Evolutionary conservation across 108 stramenopile species (phyloP).

Genomic region (Skeletonema grethae): DNA sequence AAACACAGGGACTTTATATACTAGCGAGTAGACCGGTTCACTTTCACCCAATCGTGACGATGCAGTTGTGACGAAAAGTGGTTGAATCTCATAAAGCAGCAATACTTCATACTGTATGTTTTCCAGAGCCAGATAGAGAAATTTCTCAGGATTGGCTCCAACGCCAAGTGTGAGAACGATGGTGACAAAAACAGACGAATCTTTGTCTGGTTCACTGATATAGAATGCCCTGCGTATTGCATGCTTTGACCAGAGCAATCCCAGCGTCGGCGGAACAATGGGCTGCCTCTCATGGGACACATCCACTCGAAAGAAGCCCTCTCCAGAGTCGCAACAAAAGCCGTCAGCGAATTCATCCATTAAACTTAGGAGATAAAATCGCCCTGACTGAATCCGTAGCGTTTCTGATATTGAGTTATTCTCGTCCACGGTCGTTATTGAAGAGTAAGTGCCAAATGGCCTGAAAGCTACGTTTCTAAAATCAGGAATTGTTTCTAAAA

Average conservation of each 20-base stretch:
- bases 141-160: conserved; percentile 27
- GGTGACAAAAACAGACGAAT: conserved; percentile 22
- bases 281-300: conserved; percentile 8
- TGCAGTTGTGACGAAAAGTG: conserved; percentile 22
- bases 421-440: conserved; percentile 20
- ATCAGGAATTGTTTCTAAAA: conserved; percentile 51
- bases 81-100: conserved; percentile 39
- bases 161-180: conserved; percentile 38
- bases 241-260: conserved; percentile 40
- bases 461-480: conserved; percentile 33
- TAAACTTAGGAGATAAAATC: conserved; percentile 41
- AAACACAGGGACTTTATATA: conserved; percentile 41
- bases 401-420: conserved; percentile 36
- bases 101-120: conserved; percentile 35
- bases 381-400: conserved; percentile 20
- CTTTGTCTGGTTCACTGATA: conserved; percentile 12
- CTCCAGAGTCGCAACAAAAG: conserved; percentile 42
- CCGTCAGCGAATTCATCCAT: conserved; percentile 50
- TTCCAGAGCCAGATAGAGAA: conserved; percentile 36
- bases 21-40: conserved; percentile 13
- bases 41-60: conserved; percentile 2
- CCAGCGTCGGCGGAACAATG: conserved; percentile 28
- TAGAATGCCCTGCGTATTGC: conserved; percentile 36
- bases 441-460: conserved; percentile 34
- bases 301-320: conserved; percentile 45